A percentile compares a stretch with the other conserved stretches of the same genome.
These are phyloP conservation scores for Suillus decipiens DNA, from an alignment of 768 basidiomycete species.

Conservation along the genomic window DNA sequence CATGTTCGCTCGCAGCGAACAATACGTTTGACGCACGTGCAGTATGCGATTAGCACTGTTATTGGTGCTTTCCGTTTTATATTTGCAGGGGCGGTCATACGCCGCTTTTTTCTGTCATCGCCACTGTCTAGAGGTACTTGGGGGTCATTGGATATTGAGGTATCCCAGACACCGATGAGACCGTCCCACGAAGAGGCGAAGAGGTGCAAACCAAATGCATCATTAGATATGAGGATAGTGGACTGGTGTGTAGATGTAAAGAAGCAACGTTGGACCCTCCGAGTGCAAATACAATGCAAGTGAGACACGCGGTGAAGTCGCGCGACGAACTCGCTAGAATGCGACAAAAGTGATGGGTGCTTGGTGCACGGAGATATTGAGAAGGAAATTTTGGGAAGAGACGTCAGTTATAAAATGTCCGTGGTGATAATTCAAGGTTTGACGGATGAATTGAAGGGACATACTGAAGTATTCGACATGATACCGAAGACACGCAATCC, in stretches of 20 bases:
- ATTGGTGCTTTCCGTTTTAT: constrained; percentile 67
- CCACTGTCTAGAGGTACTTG: constrained; percentile 45
- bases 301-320: constrained; percentile 72
- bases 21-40: constrained; percentile 75
- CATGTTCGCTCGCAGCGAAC: constrained; percentile 44
- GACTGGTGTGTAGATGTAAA: constrained; percentile 80
- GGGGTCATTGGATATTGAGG: constrained; percentile 57
- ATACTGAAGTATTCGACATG: constrained; percentile 59
- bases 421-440: constrained; percentile 15
- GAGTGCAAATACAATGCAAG: constrained; percentile 16
- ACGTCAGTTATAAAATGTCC: constrained; percentile 74
- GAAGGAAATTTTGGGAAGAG: constrained; percentile 63
- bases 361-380: constrained; percentile 52
- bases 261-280: constrained; percentile 51
- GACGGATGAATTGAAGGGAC: constrained; percentile 5
- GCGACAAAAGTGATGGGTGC: constrained; percentile 70
- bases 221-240: constrained; percentile 73
- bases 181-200: constrained; percentile 89
- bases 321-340: constrained; percentile 74
- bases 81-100: constrained; percentile 47
- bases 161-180: constrained; percentile 82
- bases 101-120: constrained; percentile 55
- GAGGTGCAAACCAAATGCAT: constrained; percentile 57
- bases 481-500: constrained; percentile 90
- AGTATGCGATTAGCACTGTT: constrained; percentile 76